Evolutionary conservation across 106 monocot species (phyloP).

Genomic region (Acorus calamus): DNA sequence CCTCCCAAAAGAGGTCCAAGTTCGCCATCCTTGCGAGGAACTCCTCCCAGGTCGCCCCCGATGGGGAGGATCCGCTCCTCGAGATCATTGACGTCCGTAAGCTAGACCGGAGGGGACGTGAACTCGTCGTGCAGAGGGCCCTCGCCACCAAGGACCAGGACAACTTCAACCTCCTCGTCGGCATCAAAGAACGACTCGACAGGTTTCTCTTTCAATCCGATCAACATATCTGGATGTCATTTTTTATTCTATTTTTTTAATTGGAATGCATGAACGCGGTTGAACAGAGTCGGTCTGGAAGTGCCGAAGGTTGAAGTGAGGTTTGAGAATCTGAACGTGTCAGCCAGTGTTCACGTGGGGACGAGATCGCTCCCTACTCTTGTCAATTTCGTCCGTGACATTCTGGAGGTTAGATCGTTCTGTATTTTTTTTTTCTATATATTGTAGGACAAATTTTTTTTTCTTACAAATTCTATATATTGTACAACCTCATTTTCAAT

Average conservation of each 20-base stretch:
- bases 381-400: slow-evolving; percentile 25
- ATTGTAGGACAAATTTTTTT: too few relatives aligned
- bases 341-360: slow-evolving; percentile 34
- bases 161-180: slow-evolving; percentile 39
- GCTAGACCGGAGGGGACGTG: slow-evolving; percentile 30
- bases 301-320: slow-evolving; percentile 43
- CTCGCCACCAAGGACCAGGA: slow-evolving; percentile 51
- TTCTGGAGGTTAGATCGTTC: slow-evolving; percentile 16
- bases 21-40: slow-evolving; percentile 19
- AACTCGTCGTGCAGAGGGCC: slow-evolving; percentile 25
- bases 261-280: not conserved
- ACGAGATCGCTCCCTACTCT: slow-evolving; percentile 39
- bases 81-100: slow-evolving; percentile 37
- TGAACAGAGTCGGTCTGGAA: slow-evolving; percentile 31
- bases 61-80: not conserved
- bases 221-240: not conserved
- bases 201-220: slow-evolving; percentile 3
- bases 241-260: not conserved
- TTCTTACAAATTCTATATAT: too few relatives aligned
- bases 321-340: slow-evolving; percentile 30
- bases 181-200: slow-evolving; percentile 30
- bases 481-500: too few relatives aligned
- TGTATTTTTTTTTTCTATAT: too few relatives aligned
- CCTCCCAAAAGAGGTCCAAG: slow-evolving; percentile 25
- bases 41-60: not conserved